A percentile compares a stretch with the other conserved stretches of the same genome.
Evolutionary conservation across 1,284 basidiomycete species (phyloP).

Genomic region (Kalmanozyma brasiliensis): DNA sequence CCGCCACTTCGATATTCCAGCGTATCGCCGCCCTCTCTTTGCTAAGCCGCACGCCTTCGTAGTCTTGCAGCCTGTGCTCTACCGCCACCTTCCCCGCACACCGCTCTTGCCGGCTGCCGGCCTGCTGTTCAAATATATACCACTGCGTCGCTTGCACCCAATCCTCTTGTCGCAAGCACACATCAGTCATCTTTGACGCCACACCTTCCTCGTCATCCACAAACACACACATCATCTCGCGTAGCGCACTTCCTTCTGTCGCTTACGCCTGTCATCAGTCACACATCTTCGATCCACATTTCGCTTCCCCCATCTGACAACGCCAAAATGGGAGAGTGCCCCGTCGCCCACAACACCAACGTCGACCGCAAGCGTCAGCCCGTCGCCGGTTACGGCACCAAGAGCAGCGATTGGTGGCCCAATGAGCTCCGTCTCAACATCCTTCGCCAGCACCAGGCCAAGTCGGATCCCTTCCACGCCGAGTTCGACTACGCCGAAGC

Average conservation of each 20-base stretch:
- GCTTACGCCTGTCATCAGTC: conserved; percentile 10
- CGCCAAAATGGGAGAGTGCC: conserved; percentile 37
- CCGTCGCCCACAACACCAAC: conserved; percentile 31
- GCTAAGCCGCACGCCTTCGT: background rate
- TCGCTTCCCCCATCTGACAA: background rate
- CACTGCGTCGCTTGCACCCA: conserved; percentile 1
- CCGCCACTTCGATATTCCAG: background rate
- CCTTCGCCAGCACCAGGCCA: conserved; percentile 40
- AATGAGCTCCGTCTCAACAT: conserved; percentile 37
- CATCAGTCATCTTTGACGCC: conserved; percentile 23
- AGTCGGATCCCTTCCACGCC: conserved; percentile 32
- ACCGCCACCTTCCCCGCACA: conserved; percentile 16
- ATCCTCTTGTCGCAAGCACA: background rate
- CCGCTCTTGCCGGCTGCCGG: no score
- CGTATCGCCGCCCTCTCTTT: background rate
- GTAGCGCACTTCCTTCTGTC: conserved; percentile 1
- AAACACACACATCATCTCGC: conserved; percentile 3
- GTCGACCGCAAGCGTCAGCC: conserved; percentile 37
- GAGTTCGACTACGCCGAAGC: conserved; percentile 38
- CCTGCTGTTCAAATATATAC: no score
- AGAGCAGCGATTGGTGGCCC: conserved; percentile 45
- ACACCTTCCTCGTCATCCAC: conserved; percentile 8
- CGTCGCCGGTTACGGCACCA: conserved; percentile 29
- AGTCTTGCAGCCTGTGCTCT: background rate
- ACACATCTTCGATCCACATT: background rate